Conservation (phyloP, 352 stramenopile species). For the Phytophthora constricta region DNA sequence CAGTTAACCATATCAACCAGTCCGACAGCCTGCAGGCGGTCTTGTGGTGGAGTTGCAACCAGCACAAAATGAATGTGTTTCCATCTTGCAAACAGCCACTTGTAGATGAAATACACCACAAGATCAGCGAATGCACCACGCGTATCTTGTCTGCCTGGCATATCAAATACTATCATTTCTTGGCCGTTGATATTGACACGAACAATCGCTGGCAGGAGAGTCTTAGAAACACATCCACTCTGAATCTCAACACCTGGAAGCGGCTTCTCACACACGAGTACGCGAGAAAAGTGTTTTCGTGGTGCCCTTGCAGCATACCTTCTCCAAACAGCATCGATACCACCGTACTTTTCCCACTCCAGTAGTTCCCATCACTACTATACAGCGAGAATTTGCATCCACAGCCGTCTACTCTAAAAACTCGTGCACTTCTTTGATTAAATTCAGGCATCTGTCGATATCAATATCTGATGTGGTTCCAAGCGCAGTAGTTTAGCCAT, state of each 20-base stretch:
- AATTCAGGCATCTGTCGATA: background rate
- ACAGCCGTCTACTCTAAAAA: background rate
- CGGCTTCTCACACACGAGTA: conserved; percentile 10
- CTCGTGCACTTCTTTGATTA: background rate
- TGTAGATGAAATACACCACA: conserved; percentile 11
- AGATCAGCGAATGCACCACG: conserved; percentile 25
- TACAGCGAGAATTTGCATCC: background rate
- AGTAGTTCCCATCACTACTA: background rate
- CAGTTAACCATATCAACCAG: conserved; percentile 1
- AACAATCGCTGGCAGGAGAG: conserved; percentile 6
- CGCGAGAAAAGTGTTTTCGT: conserved; percentile 17
- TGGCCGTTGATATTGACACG: background rate
- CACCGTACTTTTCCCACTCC: background rate
- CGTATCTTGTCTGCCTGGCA: conserved; percentile 22
- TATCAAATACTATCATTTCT: conserved; percentile 10
- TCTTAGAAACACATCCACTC: conserved; percentile 11
- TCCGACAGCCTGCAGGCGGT: conserved; percentile 5
- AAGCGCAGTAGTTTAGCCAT: background rate
- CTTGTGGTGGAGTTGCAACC: conserved; percentile 17
- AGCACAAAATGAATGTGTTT: conserved; percentile 9
- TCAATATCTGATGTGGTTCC: background rate
- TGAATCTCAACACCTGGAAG: conserved; percentile 16
- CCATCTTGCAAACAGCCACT: conserved; percentile 17
- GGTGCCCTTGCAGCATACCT: conserved; percentile 6
- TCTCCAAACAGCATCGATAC: conserved; percentile 9